These are phyloP conservation scores for Coemansia sp. DNA, from an alignment of 192 early-diverging fungal species.

Conservation along the genomic window DNA sequence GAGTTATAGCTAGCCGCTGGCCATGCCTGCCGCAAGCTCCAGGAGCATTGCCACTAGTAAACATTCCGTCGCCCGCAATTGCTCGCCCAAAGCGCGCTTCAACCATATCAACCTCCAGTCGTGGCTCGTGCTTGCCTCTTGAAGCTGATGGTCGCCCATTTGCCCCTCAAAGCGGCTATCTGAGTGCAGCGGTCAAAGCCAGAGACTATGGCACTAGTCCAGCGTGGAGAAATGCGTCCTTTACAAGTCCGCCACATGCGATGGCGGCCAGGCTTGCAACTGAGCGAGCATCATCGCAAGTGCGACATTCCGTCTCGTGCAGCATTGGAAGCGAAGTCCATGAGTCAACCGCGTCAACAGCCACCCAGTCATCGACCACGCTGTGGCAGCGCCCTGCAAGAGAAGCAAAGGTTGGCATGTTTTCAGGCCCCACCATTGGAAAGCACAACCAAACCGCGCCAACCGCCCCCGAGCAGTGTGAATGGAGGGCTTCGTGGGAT, in stretches of 20 bases:
- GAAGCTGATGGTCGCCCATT: no score
- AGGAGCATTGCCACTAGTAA: neutral
- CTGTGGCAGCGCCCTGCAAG: neutral
- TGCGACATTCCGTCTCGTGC: neutral
- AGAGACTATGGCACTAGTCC: no score
- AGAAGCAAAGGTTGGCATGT: neutral
- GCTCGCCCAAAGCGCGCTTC: constrained; percentile 16
- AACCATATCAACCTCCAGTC: constrained; percentile 8
- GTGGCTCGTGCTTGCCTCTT: no score
- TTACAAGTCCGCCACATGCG: no score
- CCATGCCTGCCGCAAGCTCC: neutral
- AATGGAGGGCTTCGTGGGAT: constrained; percentile 33
- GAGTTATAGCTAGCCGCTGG: neutral
- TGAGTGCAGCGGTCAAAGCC: no score
- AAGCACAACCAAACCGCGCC: no score
- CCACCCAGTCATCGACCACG: neutral
- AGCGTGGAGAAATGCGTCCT: no score
- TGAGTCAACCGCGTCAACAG: no score
- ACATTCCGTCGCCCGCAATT: neutral
- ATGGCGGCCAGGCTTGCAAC: no score
- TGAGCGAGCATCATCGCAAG: neutral
- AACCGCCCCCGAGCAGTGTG: neutral
- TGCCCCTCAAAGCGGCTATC: no score
- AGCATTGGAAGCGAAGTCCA: neutral
- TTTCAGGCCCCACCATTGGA: neutral